Conservation (phyloP, 2,329 filamentous ascomycete species). For the Ustulina deusta region DNA sequence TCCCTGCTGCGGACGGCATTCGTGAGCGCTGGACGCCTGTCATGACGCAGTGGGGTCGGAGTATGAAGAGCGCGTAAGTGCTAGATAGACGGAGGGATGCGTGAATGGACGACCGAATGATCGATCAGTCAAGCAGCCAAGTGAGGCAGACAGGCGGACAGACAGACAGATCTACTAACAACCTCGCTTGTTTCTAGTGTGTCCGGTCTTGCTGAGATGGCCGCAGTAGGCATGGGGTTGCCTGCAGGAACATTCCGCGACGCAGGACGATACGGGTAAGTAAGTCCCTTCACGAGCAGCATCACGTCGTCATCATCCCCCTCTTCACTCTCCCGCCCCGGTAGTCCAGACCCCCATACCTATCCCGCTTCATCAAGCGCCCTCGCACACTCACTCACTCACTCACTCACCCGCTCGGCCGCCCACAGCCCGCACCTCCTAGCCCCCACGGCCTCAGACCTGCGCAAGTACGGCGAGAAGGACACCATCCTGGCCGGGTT, state of each 20-base stretch:
- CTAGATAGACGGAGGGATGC: not conserved
- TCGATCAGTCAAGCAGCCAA: too few relatives aligned
- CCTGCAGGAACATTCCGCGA: constrained; percentile 65
- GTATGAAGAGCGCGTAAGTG: constrained; percentile 71
- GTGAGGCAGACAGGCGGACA: not conserved
- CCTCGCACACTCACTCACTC: not conserved
- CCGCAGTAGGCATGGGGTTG: constrained; percentile 67
- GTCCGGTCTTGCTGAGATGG: constrained; percentile 69
- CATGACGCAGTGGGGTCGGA: constrained; percentile 69
- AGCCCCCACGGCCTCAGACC: constrained; percentile 70
- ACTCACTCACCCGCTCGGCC: not conserved
- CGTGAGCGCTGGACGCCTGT: constrained; percentile 63
- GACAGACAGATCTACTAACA: constrained; percentile 13
- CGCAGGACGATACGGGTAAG: constrained; percentile 67
- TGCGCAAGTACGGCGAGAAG: constrained; percentile 62
- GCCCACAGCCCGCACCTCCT: constrained; percentile 67
- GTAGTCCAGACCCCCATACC: not conserved
- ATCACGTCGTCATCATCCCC: not conserved
- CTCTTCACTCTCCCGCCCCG: not conserved
- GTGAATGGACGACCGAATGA: not conserved
- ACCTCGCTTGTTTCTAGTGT: constrained; percentile 50
- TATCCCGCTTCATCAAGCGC: not conserved
- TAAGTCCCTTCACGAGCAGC: not conserved
- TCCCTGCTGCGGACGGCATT: constrained; percentile 63
- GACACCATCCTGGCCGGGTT: constrained; percentile 73